Percentiles rank a stretch among this genome's conserved stretches.
Evolutionary conservation across 441 rosid genomes (phyloP).

Genomic region (Hypseocharis bilobata): DNA sequence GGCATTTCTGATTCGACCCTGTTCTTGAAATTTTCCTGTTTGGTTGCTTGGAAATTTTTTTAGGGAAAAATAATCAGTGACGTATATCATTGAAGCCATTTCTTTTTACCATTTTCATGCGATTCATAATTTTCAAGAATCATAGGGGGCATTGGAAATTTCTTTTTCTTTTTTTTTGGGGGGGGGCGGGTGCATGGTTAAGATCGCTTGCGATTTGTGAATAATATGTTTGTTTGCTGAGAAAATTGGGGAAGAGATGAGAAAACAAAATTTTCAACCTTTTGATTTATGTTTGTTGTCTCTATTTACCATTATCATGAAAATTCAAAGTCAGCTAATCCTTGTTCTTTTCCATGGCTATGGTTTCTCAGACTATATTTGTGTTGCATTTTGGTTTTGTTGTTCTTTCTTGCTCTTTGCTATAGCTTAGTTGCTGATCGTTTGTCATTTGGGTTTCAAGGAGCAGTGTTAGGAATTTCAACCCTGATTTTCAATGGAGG

Average conservation of each 20-base stretch:
- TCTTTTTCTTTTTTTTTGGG: no score
- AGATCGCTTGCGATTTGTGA: no score
- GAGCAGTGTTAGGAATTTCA: not conserved
- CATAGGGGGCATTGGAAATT: no score
- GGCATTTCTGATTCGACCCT: not conserved
- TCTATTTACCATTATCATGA: no score
- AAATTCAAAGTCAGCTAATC: no score
- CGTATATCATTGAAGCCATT: not conserved
- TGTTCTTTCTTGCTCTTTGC: not conserved
- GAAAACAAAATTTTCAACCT: no score
- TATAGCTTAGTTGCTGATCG: not conserved
- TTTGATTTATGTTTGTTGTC: no score
- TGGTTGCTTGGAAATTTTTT: not conserved
- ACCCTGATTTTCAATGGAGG: constrained; percentile 29
- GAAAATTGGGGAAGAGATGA: no score
- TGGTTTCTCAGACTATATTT: not conserved
- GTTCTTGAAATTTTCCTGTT: not conserved
- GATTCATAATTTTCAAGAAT: not conserved
- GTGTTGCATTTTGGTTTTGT: not conserved
- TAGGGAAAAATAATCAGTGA: no score
- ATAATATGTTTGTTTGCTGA: no score
- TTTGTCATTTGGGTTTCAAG: constrained; percentile 8
- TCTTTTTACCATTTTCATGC: not conserved
- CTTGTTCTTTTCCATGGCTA: not conserved
- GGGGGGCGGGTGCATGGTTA: no score